Evolutionary conservation across 2,329 filamentous ascomycete species (phyloP), one percentile per base, ranked within the genome.

Genomic region (Ceratocystiopsis sp.): DNA sequence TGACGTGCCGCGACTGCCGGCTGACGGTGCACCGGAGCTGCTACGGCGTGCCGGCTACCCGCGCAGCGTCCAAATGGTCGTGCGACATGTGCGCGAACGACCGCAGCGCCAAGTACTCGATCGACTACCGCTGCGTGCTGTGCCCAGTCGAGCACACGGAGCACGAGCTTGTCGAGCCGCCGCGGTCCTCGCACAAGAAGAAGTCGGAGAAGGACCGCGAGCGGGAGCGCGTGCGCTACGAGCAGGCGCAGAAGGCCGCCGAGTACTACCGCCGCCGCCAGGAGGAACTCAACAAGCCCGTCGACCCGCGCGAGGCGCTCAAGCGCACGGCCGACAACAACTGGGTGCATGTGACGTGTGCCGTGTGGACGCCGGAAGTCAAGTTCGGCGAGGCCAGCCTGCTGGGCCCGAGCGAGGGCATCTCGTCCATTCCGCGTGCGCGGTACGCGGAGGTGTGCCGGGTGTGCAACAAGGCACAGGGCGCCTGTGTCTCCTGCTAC

Each of bases 81-180:
- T 98, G 91, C 59, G 91, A 96, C 61, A 93, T 87, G 73, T 98
- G 91, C 60, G 69, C 78, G 35, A 98, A 98, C 55, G 91, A 98
- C 57, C 85, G 86, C 58, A 89, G 80, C 54, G 86, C 89, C 6
- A 78, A 84, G 51, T 80, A 93, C 38, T 95, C 91, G n/a, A 89
- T 93, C 45, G 78, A 81, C 55, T 96, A 96, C 60, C 83, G 89
- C 62, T 98, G 91, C 60, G 80, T 93, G 41, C 67, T 98, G 33
- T 98, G 91, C 56, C 84, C 91, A 14, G 73, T 94, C 14, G 80
- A 84, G 45, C 69, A 75, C 52, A 93, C 82, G 0, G 78, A 85
- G 42, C 78, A 84, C 50, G 85, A 94, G 48, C 78, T 93, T 51
- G 77, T 91, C 49, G 86, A 93, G 56, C 74, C 80, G 16, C 79